Base-by-base conservation (phyloP, 2,329 filamentous ascomycete genomes). In the Paraphoma chrysanthemicola region DNA sequence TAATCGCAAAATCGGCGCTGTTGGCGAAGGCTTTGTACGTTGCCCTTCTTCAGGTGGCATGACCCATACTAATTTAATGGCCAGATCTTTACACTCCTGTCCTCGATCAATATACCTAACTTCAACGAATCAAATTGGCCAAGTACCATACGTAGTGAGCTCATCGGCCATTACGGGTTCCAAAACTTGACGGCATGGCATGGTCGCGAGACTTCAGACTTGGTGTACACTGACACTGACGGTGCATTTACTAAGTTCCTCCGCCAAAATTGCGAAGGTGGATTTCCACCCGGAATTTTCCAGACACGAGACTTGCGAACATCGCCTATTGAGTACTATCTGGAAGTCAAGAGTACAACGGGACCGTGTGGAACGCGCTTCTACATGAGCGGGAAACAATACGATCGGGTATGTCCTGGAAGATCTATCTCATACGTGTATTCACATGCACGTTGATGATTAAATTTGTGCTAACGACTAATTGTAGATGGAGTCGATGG, bases 281-380 rank as follows among this genome's bases (percentile, higher is more conserved):
- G 51, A 6, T 63, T 64, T 33, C n/a, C n/a, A n/a, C 57, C 6
- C 73, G 75, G 2, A 74, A 80, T 49, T 63, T 1, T 4, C 79
- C 0, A 54, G 60, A 6, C 29, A 43, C 18, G 54, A 59, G 1
- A 53, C 44, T 3, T 80, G 76, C 73, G 29, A 39, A 10, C 62
- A 44, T 10, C 57, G 54, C 48, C 46, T 77, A 59, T 68, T 0
- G 60, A 72, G 31, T 85, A 83, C 59, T 79, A 77, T 18, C 78
- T 85, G 2, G 83, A 85, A 53, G 83, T 85, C 36, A 85, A 85
- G 62, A 76, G 81, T 1, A 84, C 82, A 0, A 79, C 77, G 0
- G 65, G 67, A 1, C 46, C 59, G 1, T 77, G 70, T 43, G 66
- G 73, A 1, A 78, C 74, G 6, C 74, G 78, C 0, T 84, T 85